Conservation (phyloP, 2,329 filamentous ascomycete species). For the Apiospora rasikravindrae region DNA sequence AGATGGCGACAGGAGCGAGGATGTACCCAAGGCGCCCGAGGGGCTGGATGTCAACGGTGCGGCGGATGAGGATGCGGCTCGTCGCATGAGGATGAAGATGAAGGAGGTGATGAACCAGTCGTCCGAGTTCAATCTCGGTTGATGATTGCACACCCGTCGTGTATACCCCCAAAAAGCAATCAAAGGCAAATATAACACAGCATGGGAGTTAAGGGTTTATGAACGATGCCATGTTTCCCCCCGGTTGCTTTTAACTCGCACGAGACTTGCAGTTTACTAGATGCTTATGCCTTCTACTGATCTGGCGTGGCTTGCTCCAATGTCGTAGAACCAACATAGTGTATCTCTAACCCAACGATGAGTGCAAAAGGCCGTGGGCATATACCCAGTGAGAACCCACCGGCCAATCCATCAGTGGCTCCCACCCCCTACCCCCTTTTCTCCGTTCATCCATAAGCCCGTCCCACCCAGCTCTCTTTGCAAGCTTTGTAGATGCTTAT, state of each 20-base stretch:
- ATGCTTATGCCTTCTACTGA: neutral
- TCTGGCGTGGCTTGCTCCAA: neutral
- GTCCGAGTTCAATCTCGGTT: conserved; percentile 73
- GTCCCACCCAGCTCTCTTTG: no score
- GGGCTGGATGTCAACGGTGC: conserved; percentile 43
- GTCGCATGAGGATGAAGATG: conserved; percentile 69
- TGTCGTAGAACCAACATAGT: neutral
- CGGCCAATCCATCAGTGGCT: neutral
- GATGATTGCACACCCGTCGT: neutral
- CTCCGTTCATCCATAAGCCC: neutral
- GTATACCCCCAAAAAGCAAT: neutral
- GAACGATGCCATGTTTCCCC: neutral
- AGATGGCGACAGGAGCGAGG: conserved; percentile 42
- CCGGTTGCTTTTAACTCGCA: neutral
- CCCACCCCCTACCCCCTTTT: neutral
- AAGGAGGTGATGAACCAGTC: conserved; percentile 60
- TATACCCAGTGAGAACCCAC: neutral
- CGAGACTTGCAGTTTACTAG: neutral
- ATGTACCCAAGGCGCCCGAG: conserved; percentile 30
- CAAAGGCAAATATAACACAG: neutral
- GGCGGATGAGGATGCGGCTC: conserved; percentile 63
- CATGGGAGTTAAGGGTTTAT: neutral
- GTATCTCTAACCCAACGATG: no score
- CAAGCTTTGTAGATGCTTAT: neutral
- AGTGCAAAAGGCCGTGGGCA: no score